Conservation (phyloP, 306 rosid genomes). For the Cucurbita moschata region DNA sequence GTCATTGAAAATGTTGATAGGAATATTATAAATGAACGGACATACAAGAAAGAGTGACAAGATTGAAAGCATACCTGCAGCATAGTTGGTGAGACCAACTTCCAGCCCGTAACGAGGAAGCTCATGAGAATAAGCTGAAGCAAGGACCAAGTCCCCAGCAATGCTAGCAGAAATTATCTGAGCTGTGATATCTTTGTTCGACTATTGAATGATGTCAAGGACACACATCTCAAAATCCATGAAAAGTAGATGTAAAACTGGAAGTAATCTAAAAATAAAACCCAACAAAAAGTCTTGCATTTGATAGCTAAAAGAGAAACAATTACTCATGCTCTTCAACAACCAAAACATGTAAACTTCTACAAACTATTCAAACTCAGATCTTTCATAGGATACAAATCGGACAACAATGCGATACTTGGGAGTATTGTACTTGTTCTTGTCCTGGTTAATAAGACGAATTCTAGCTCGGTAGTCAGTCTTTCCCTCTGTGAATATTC, state of each 20-base stretch:
- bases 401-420: conserved; percentile 73
- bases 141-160: conserved; percentile 72
- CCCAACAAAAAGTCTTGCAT: not conserved
- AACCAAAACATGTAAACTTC: not conserved
- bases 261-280: not conserved
- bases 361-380: not conserved
- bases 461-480: conserved; percentile 85
- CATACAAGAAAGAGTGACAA: no score
- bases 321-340: not conserved
- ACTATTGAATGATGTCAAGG: conserved; percentile 19
- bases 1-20: not conserved
- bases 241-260: no score
- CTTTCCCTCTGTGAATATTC: conserved; percentile 50
- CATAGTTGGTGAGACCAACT: conserved; percentile 86
- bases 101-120: conserved; percentile 59
- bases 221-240: not conserved
- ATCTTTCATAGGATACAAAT: conserved; percentile 43
- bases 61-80: conserved; percentile 42
- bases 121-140: conserved; percentile 73
- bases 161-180: conserved; percentile 71
- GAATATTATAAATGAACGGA: not conserved
- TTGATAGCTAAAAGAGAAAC: not conserved
- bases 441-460: conserved; percentile 81
- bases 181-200: conserved; percentile 62
- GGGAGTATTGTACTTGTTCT: conserved; percentile 82